Base-by-base conservation (phyloP, 257 asterid genomes). In the Nicotiana otophora region DNA sequence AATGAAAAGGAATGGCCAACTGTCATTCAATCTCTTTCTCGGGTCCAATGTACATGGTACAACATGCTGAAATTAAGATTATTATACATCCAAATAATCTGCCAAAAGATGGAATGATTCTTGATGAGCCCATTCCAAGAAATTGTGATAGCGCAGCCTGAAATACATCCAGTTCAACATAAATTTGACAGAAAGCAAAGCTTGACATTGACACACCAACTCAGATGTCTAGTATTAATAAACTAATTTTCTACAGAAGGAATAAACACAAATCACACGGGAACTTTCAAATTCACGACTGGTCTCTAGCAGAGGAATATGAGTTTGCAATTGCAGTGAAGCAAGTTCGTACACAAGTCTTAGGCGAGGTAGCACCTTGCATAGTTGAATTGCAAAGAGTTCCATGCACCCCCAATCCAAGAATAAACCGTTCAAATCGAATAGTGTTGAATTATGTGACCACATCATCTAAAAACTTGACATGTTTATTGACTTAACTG, bases 111-210 rank as follows among this genome's bases (percentile, higher is more conserved):
- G 90, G 90, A 39, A 83, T 67, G 70, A 82, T 46, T 86, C 89
- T 88, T 30, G 86, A 82, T 28, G 81, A 81, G 79, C 87, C 66
- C 85, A 88, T 88, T 62, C 82, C 82, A 48, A 83, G 78, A 51
- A 86, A 34, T 70, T 88, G 90, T 33, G 84, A 83, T 10, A 84
- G 53, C 7, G 85, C 89, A 79, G 84, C 87, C 90, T 88, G 84
- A 84, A 80, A 88, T 81, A 55, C 65, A 30, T 17, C 51, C 28
- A 65, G 57, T 7, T 36, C 60, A 80, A 33, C 51, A 33, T 31
- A 36, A 63, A 31, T 31, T 31, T 16, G 17, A 42, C 20, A 63
- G 26, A 76, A 76, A 83, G 64, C 64, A 31, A 20, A 51, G 10
- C 78, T 46, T 53, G 30, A 17, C n/a, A 16, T 60, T 28, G 7